Evolutionary conservation across 495 filamentous ascomycete genomes (phyloP).

Genomic region (Neurospora cerealis): DNA sequence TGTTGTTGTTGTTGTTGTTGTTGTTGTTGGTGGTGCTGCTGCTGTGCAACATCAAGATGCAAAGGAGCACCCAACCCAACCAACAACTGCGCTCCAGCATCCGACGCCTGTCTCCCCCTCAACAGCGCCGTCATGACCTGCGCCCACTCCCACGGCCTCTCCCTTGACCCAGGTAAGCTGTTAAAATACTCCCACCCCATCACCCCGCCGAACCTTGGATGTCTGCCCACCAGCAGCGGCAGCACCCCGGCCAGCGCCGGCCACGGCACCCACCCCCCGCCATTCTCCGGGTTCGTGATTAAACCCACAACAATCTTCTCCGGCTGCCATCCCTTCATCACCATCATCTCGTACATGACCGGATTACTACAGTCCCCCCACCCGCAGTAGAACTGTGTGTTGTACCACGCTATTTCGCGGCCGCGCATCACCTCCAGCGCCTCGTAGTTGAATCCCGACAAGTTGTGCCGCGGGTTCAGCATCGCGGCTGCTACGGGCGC

Average conservation of each 20-base stretch:
- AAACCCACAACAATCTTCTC: constrained; percentile 64
- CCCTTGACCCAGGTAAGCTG: constrained; percentile 47
- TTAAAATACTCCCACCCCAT: constrained; percentile 91
- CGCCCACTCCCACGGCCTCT: constrained; percentile 61
- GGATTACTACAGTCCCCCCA: constrained; percentile 56
- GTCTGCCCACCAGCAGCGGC: constrained; percentile 24
- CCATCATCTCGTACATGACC: constrained; percentile 52
- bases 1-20: not conserved
- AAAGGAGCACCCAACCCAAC: not conserved
- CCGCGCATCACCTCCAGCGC: constrained; percentile 58
- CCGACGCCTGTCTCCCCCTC: constrained; percentile 9
- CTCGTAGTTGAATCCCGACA: constrained; percentile 70
- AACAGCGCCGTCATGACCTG: constrained; percentile 30
- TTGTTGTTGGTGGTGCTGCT: not conserved
- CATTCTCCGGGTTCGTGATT: constrained; percentile 67
- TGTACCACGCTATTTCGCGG: constrained; percentile 66
- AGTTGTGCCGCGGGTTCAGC: constrained; percentile 40
- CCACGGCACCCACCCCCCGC: constrained; percentile 35
- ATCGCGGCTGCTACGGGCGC: constrained; percentile 72
- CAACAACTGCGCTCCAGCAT: not conserved
- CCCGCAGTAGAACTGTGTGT: constrained; percentile 78
- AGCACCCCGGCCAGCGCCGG: constrained; percentile 25
- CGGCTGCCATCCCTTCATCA: constrained; percentile 78
- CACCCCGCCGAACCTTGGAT: constrained; percentile 56
- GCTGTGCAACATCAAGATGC: not conserved